Evolutionary conservation across 2,329 filamentous ascomycete species (phyloP).

Genomic region (Trichoderma lentiforme): DNA sequence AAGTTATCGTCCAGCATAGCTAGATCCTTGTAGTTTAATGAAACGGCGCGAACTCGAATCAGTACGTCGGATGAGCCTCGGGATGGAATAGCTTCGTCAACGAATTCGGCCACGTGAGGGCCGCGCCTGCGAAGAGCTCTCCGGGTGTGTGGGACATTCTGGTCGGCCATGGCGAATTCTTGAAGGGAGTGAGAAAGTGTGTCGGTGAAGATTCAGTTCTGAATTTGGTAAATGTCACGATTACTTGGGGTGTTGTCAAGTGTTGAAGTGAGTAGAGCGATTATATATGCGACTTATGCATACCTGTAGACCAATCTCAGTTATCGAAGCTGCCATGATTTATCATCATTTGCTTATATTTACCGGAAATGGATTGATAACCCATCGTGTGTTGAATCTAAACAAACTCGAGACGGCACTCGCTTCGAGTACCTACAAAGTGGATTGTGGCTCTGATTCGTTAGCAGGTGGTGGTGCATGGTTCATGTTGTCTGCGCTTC

Average conservation of each 20-base stretch:
- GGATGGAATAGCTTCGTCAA: background rate
- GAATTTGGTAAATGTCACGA: background rate
- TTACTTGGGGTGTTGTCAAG: background rate
- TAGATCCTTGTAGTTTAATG: conserved; percentile 10
- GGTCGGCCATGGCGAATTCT: background rate
- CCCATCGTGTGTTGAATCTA: background rate
- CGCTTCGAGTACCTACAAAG: background rate
- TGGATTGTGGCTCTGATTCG: background rate
- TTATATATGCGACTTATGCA: background rate
- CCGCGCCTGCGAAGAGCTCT: conserved; percentile 7
- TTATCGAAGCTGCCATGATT: background rate
- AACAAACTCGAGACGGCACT: background rate
- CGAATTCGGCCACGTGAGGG: background rate
- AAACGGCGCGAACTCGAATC: conserved; percentile 11
- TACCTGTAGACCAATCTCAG: background rate
- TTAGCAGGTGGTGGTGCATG: background rate
- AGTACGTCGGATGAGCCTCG: conserved; percentile 9
- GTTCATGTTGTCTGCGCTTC: background rate
- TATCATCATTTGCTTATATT: background rate
- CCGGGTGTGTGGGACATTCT: background rate
- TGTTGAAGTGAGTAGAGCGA: too few species aligned
- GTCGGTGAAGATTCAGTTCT: background rate
- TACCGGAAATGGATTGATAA: background rate
- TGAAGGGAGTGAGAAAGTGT: background rate
- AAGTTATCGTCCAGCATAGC: background rate